Base-by-base conservation (phyloP, 441 rosid genomes). In the Jatropha podagrica region DNA sequence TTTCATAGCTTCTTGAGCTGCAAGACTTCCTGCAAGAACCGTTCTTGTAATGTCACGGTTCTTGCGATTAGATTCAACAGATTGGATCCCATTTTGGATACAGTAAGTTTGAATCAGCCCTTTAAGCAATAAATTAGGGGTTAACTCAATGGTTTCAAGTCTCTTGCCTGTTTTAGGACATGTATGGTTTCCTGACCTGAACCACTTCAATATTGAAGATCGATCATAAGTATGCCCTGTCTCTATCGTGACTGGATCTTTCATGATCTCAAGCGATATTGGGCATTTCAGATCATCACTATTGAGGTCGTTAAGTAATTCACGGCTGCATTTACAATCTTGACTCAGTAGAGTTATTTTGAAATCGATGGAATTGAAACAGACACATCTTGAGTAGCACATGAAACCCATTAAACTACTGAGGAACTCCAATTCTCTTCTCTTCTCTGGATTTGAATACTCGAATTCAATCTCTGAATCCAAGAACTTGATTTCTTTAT, bases 191-290 rank as follows among this genome's bases (percentile, higher is more conserved):
- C 98, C 95, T 14, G 91, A 79, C 32, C 84, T 51, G 74, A 94
- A 86, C 97, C 95, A 95, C 60, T 85, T 90, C 62, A 81, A 56
- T 48, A 92, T 92, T 5, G 97, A 92, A 78, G 78, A 74, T 44
- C 97, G 87, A 73, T 91, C 97, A 78, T 94, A 92, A 0, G 93
- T 91, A 73, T 92, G 97, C 0, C 95, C 97, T 1, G 97, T 85
- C 75, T 84, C 83, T 8, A 92, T 77, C 56, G 89, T 81, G 44
- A 94, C 97, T 0, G 95, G 98, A 79, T 92, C 94, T 3, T 61
- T 81, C 98, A 92, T 92, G 49, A 89, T 56, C 85, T 92, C 97
- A 7, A 92, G 86, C 44, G 93, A 86, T 38, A 94, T 91, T 3
- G 97, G 97, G 62, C 97, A 91, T 74, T 81, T 86, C 69, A 94